phyloP scores from a whole-genome alignment of 805 yeast genomes.

The Candida gorgasii region DNA sequence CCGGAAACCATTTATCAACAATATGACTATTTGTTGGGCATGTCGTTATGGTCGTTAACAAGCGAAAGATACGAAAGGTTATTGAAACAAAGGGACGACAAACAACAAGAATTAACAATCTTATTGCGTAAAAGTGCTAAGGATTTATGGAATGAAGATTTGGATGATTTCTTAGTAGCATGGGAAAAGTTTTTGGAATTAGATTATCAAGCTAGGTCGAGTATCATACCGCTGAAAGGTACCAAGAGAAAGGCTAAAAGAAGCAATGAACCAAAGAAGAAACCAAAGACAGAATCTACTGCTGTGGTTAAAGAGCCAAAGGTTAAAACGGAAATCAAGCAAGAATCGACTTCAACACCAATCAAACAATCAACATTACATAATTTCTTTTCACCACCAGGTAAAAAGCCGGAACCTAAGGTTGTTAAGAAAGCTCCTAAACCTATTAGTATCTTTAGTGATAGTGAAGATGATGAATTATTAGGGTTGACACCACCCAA shows the following conservation, averaged over 20 bases:
- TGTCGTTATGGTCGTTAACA: conserved; percentile 94
- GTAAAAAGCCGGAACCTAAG: conserved; percentile 1
- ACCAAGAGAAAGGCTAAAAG: conserved; percentile 38
- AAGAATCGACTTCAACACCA: conserved; percentile 5
- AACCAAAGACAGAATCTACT: conserved; percentile 11
- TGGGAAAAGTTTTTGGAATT: conserved; percentile 69
- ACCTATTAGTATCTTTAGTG: conserved; percentile 24
- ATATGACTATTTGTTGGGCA: conserved; percentile 85
- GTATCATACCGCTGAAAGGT: conserved; percentile 46
- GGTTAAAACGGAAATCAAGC: background rate
- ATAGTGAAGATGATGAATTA: conserved; percentile 38
- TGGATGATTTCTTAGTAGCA: conserved; percentile 66
- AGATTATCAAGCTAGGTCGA: conserved; percentile 61
- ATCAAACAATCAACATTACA: conserved; percentile 14
- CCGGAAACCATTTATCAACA: conserved; percentile 61
- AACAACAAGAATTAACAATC: conserved; percentile 66
- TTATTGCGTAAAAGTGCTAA: conserved; percentile 73
- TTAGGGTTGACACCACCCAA: conserved; percentile 16
- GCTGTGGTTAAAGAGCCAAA: conserved; percentile 1
- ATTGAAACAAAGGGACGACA: conserved; percentile 68
- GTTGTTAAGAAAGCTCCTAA: conserved; percentile 13
- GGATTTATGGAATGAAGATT: conserved; percentile 84
- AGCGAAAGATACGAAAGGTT: conserved; percentile 83
- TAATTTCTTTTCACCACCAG: conserved; percentile 23
- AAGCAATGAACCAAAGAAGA: conserved; percentile 17